phyloP scores from a whole-genome alignment of 2,329 filamentous ascomycete genomes.

The Alternaria ventricosa region DNA sequence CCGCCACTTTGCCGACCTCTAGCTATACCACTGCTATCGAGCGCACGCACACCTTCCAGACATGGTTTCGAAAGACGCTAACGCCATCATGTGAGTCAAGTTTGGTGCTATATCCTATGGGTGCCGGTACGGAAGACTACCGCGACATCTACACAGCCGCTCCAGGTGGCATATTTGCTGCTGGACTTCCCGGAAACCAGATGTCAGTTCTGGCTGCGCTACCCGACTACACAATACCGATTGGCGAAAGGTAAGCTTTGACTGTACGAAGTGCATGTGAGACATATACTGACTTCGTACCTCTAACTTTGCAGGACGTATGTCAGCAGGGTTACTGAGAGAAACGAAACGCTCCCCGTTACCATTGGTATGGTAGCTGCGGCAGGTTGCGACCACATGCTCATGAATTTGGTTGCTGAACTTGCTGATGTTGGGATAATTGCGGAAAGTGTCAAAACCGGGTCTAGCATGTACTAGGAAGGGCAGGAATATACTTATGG shows the following conservation, averaged over 20 bases:
- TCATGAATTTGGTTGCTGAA: conserved; percentile 16
- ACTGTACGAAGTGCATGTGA: neutral
- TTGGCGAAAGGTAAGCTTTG: conserved; percentile 8
- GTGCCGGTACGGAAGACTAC: conserved; percentile 10
- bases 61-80: conserved; percentile 9
- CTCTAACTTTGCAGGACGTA: neutral
- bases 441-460: conserved; percentile 12
- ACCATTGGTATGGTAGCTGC: conserved; percentile 20
- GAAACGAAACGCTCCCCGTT: conserved; percentile 17
- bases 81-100: conserved; percentile 14
- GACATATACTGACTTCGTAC: neutral
- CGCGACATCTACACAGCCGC: conserved; percentile 6
- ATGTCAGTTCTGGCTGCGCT: conserved; percentile 14
- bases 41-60: conserved; percentile 4
- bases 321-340: conserved; percentile 8
- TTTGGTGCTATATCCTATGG: conserved; percentile 19
- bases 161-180: conserved; percentile 8
- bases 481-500: neutral
- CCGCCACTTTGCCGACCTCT: conserved; percentile 4
- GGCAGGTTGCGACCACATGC: conserved; percentile 16
- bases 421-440: conserved; percentile 14
- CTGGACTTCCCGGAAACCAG: conserved; percentile 6
- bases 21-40: conserved; percentile 10
- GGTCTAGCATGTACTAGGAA: conserved; percentile 8
- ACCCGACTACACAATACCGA: conserved; percentile 14